Conservation (phyloP, 1,139 yeast genomes). For the Blastobotrys apis region DNA sequence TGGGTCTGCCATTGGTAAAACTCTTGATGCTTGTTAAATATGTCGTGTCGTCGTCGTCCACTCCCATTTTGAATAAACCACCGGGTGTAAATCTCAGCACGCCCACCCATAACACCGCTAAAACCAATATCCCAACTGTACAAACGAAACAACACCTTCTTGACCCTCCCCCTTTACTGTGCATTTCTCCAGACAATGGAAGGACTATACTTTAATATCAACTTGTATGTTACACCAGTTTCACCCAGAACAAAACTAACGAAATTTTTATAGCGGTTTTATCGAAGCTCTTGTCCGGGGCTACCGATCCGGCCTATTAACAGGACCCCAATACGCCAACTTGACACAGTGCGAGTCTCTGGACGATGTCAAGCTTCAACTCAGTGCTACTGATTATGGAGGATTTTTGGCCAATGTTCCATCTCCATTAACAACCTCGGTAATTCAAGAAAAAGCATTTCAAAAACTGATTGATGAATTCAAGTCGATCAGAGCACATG, state of each 20-base stretch:
- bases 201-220: slow-evolving; percentile 81
- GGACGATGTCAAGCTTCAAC: slow-evolving; percentile 89
- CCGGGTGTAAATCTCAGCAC: background rate
- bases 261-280: slow-evolving; percentile 51
- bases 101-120: too few relatives aligned
- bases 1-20: slow-evolving; percentile 24
- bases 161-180: background rate
- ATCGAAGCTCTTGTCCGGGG: slow-evolving; percentile 95
- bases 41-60: background rate
- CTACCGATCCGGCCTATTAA: slow-evolving; percentile 77
- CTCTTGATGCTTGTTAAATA: background rate
- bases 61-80: background rate
- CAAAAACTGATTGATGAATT: slow-evolving; percentile 77
- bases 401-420: slow-evolving; percentile 80
- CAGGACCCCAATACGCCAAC: slow-evolving; percentile 77
- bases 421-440: slow-evolving; percentile 74
- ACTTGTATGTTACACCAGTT: slow-evolving; percentile 40
- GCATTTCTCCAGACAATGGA: slow-evolving; percentile 50
- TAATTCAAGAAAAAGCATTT: slow-evolving; percentile 74
- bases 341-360: slow-evolving; percentile 93
- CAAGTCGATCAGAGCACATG: slow-evolving; percentile 77
- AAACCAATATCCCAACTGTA: too few relatives aligned
- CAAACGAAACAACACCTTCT: background rate
- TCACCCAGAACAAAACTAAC: background rate
- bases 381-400: slow-evolving; percentile 94